Percentiles rank a stretch among this genome's conserved stretches.
Evolutionary conservation across 768 basidiomycete species (phyloP).

Genomic region (Tephrocybe sp.): DNA sequence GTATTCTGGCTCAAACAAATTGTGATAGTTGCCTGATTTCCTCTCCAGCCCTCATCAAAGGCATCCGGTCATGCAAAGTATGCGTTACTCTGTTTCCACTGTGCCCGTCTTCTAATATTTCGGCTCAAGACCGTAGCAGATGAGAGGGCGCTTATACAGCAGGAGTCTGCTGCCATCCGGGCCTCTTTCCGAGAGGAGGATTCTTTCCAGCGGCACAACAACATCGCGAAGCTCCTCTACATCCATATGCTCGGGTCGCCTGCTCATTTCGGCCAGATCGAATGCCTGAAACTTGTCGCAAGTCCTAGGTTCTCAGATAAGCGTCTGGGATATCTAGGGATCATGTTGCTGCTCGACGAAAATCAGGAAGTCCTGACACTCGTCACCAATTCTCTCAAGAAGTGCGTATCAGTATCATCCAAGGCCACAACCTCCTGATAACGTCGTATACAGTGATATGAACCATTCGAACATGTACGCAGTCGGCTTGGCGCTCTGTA

Average conservation of each 20-base stretch:
- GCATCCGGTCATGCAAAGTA: constrained; percentile 96
- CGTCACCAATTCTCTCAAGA: constrained; percentile 97
- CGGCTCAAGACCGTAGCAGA: constrained; percentile 87
- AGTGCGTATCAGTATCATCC: constrained; percentile 51
- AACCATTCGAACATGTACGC: constrained; percentile 99
- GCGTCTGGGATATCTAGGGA: constrained; percentile 93
- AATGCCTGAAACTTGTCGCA: constrained; percentile 92
- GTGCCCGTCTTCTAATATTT: constrained; percentile 16
- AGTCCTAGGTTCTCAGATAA: constrained; percentile 97
- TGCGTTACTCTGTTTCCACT: constrained; percentile 14
- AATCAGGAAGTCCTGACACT: constrained; percentile 96
- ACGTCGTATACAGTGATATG: constrained; percentile 73
- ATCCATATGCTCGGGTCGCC: constrained; percentile 99
- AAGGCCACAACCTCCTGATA: neutral
- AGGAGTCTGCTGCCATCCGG: constrained; percentile 95
- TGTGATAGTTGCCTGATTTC: constrained; percentile 23
- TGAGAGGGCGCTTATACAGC: constrained; percentile 94
- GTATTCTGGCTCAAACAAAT: constrained; percentile 14
- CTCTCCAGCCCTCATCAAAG: constrained; percentile 88
- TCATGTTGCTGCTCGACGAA: constrained; percentile 97
- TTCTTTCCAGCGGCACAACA: constrained; percentile 92
- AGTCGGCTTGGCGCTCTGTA: constrained; percentile 94
- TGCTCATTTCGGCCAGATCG: constrained; percentile 99
- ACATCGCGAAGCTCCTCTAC: constrained; percentile 96
- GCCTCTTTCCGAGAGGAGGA: constrained; percentile 98